Conservation (phyloP, 805 yeast species). For the Lipomyces anomalus region DNA sequence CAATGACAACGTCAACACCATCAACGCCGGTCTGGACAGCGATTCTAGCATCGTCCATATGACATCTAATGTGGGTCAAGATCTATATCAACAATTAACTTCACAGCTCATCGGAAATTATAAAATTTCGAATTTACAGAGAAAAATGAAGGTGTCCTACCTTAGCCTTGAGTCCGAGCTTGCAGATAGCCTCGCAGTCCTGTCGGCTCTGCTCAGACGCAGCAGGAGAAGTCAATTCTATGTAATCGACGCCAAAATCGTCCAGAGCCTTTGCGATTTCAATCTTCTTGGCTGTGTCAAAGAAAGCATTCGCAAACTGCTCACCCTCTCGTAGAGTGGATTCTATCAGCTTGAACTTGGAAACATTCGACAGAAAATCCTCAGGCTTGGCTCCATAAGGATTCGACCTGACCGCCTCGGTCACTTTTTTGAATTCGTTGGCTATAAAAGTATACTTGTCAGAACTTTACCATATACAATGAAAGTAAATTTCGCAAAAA, state of each 20-base stretch:
- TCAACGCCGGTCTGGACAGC: constrained; percentile 99
- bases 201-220: constrained; percentile 89
- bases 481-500: background rate
- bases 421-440: constrained; percentile 2
- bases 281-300: constrained; percentile 87
- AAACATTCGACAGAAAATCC: constrained; percentile 84
- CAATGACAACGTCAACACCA: constrained; percentile 97
- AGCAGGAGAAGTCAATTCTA: constrained; percentile 95
- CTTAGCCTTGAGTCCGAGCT: constrained; percentile 93
- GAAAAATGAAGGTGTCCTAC: no score
- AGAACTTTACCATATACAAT: background rate
- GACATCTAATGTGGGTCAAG: constrained; percentile 94
- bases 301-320: constrained; percentile 96
- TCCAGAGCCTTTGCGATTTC: constrained; percentile 96
- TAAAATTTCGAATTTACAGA: no score
- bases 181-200: constrained; percentile 98
- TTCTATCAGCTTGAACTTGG: constrained; percentile 85
- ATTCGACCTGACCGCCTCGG: constrained; percentile 37
- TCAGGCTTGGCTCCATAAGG: constrained; percentile 97
- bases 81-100: no score
- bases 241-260: constrained; percentile 97
- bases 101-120: no score
- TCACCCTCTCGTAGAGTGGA: constrained; percentile 97
- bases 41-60: constrained; percentile 96
- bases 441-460: background rate